phyloP scores from a whole-genome alignment of 306 rosid genomes.

The Nissolia schottii region DNA sequence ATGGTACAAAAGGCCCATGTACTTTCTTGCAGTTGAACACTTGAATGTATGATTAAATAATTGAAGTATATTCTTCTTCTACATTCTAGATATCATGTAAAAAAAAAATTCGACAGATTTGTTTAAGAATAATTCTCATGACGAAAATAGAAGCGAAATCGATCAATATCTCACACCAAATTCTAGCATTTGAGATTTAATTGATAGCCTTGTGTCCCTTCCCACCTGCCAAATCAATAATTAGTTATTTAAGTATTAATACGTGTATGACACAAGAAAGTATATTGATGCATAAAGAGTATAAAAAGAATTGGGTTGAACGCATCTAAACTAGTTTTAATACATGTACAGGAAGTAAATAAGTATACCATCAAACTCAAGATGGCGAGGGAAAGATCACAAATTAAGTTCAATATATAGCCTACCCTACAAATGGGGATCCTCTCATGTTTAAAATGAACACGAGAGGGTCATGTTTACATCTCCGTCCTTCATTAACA shows the following conservation, averaged over 20 bases:
- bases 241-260: conserved; percentile 19
- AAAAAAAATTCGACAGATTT: conserved; percentile 26
- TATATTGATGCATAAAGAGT: not conserved
- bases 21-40: conserved; percentile 27
- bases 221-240: conserved; percentile 47
- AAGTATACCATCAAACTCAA: conserved; percentile 3
- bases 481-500: too few species aligned
- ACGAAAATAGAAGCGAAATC: conserved; percentile 22
- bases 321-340: conserved; percentile 13
- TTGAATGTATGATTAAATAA: conserved; percentile 20
- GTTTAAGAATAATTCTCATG: conserved; percentile 23
- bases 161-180: conserved; percentile 32
- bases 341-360: conserved; percentile 37
- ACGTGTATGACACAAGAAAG: not conserved
- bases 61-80: conserved; percentile 6
- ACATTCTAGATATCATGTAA: conserved; percentile 20
- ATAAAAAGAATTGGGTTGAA: not conserved
- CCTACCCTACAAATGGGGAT: too few species aligned
- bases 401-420: conserved; percentile 21
- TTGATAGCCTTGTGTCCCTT: conserved; percentile 30
- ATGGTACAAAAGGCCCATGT: conserved; percentile 25
- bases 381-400: conserved; percentile 20
- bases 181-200: conserved; percentile 28
- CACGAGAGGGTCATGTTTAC: too few species aligned
- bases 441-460: too few species aligned